Evolutionary conservation across 2,329 filamentous ascomycete species (phyloP).

Genomic region (Xylariaceae sp.): DNA sequence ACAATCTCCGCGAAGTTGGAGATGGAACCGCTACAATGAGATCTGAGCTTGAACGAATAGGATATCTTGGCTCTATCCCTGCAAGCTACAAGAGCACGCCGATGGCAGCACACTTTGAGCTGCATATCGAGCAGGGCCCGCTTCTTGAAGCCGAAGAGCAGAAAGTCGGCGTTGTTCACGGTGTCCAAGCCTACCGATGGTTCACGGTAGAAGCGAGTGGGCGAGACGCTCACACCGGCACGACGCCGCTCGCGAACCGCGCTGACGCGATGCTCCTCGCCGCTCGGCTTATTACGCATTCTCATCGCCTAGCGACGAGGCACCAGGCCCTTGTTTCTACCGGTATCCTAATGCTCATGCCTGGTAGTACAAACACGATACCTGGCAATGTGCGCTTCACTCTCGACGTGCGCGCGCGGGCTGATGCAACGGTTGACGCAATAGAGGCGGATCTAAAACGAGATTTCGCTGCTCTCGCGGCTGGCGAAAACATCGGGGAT

Average conservation of each 20-base stretch:
- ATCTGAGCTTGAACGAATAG: conserved; percentile 72
- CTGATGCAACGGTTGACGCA: conserved; percentile 60
- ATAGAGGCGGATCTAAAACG: conserved; percentile 61
- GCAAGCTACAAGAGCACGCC: conserved; percentile 65
- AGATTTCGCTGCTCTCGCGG: conserved; percentile 66
- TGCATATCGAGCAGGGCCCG: conserved; percentile 86
- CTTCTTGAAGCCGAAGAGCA: conserved; percentile 69
- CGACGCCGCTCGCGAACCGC: conserved; percentile 70
- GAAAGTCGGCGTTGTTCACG: conserved; percentile 72
- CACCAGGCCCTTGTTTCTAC: conserved; percentile 70
- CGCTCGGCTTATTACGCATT: conserved; percentile 69
- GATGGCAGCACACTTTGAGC: conserved; percentile 79
- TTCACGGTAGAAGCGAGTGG: conserved; percentile 70
- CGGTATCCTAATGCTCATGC: conserved; percentile 69
- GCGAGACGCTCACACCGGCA: conserved; percentile 75
- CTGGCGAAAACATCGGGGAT: conserved; percentile 58
- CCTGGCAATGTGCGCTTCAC: conserved; percentile 71
- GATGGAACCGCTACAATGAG: conserved; percentile 68
- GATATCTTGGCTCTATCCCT: conserved; percentile 66
- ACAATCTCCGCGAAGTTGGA: conserved; percentile 65
- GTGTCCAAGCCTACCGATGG: conserved; percentile 79
- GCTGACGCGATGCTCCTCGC: conserved; percentile 73
- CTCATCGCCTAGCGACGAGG: conserved; percentile 65
- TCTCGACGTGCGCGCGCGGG: conserved; percentile 67
- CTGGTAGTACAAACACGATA: conserved; percentile 76